phyloP scores from a whole-genome alignment of 2,329 filamentous ascomycete species.

The Mycosphaerella sp. region DNA sequence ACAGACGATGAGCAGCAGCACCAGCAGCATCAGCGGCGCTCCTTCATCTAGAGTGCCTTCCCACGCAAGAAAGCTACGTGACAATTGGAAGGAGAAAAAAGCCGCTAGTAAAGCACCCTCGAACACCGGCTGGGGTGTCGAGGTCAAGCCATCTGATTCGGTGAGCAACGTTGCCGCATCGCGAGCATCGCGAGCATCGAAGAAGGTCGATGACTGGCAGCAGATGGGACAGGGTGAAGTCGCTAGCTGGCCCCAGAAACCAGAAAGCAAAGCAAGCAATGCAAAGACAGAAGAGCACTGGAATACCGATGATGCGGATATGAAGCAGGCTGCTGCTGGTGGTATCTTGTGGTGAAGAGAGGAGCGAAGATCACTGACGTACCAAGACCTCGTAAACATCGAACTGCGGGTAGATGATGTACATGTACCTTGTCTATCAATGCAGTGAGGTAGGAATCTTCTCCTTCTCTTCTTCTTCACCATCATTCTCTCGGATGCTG shows the following conservation, averaged over 20 bases:
- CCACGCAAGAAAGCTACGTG: not conserved
- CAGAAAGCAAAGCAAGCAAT: not conserved
- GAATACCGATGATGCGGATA: conserved; percentile 3
- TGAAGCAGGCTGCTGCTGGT: conserved; percentile 8
- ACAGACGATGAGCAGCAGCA: conserved; percentile 1
- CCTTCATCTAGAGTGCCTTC: not conserved
- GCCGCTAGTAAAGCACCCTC: conserved; percentile 3
- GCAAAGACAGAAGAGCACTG: conserved; percentile 1
- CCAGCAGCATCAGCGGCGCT: too few species aligned
- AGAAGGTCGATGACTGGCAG: conserved; percentile 3
- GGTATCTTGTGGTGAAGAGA: conserved; percentile 3
- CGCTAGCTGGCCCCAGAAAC: not conserved
- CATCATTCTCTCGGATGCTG: too few species aligned
- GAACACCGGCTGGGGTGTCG: not conserved
- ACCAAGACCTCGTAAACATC: too few species aligned
- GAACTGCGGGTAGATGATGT: too few species aligned
- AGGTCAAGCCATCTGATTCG: conserved; percentile 15
- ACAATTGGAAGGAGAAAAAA: not conserved
- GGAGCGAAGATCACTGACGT: too few species aligned
- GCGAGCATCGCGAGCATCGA: not conserved
- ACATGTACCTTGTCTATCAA: too few species aligned
- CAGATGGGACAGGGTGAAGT: conserved; percentile 9
- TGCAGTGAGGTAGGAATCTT: too few species aligned
- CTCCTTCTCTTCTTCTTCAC: too few species aligned
- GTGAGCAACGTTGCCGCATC: conserved; percentile 2